Percentiles rank a stretch among this genome's conserved stretches.
Evolutionary conservation across 495 filamentous ascomycete species (phyloP).

Genomic region (Trichoderma virens): DNA sequence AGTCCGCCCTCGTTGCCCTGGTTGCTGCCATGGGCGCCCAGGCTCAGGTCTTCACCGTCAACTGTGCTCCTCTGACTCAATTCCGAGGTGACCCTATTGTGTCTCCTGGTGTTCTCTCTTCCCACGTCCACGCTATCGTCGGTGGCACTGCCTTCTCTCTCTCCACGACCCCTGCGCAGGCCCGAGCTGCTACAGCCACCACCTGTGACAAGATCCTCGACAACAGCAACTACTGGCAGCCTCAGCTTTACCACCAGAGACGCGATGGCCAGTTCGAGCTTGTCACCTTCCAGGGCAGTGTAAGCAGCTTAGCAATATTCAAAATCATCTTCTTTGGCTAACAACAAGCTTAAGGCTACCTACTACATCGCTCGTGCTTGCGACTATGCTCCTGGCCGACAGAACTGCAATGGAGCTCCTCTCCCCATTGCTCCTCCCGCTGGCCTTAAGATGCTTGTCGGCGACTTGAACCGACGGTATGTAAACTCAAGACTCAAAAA

Average conservation of each 20-base stretch:
- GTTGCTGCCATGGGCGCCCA: neutral
- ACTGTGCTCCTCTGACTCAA: constrained; percentile 32
- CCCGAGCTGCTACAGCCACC: constrained; percentile 12
- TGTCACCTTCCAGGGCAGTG: constrained; percentile 42
- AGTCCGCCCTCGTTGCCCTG: neutral
- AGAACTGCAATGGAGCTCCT: constrained; percentile 3
- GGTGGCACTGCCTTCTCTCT: constrained; percentile 65
- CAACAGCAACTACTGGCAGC: constrained; percentile 73
- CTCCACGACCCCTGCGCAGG: constrained; percentile 42
- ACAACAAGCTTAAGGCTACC: constrained; percentile 8
- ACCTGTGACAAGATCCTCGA: constrained; percentile 35
- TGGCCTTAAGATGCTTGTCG: constrained; percentile 65
- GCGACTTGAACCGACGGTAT: constrained; percentile 29
- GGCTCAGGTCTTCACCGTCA: constrained; percentile 1
- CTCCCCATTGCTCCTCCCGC: constrained; percentile 48
- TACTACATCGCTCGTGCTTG: constrained; percentile 16
- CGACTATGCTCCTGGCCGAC: constrained; percentile 8
- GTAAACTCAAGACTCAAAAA: no score
- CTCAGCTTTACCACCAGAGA: constrained; percentile 54
- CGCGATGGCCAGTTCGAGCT: constrained; percentile 57
- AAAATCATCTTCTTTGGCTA: neutral
- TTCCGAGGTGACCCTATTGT: constrained; percentile 61
- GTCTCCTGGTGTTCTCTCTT: constrained; percentile 46
- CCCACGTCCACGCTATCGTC: constrained; percentile 61
- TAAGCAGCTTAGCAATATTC: constrained; percentile 6